Percentiles rank a stretch among this genome's conserved stretches.
These are phyloP conservation scores for Ilyonectria sp. DNA, from an alignment of 2,329 filamentous ascomycete genomes.

Conservation along the genomic window DNA sequence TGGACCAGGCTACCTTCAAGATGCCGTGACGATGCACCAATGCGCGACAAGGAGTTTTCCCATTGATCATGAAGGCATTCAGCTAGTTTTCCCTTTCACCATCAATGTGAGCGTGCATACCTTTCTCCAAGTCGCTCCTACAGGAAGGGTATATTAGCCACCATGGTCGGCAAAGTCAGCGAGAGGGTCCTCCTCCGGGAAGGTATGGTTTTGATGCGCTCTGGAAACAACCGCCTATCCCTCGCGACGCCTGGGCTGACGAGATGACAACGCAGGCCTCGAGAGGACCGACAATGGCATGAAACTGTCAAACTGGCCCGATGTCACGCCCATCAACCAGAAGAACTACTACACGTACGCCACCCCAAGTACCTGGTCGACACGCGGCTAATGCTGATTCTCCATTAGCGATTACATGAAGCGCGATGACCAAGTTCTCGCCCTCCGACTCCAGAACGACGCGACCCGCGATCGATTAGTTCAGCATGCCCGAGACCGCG, in stretches of 20 bases:
- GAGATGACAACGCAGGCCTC: conserved; percentile 73
- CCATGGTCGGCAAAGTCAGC: conserved; percentile 76
- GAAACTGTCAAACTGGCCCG: conserved; percentile 94
- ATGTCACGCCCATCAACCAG: conserved; percentile 94
- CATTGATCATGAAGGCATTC: conserved; percentile 40
- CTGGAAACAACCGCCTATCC: conserved; percentile 23
- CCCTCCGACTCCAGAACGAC: conserved; percentile 89
- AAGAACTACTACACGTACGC: conserved; percentile 98
- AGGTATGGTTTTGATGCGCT: conserved; percentile 57
- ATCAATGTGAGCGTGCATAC: conserved; percentile 43
- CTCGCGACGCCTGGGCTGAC: conserved; percentile 45
- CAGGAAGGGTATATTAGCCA: conserved; percentile 42
- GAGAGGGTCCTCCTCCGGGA: conserved; percentile 75
- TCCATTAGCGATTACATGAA: conserved; percentile 90
- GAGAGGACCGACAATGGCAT: conserved; percentile 99
- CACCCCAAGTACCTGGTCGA: conserved; percentile 1
- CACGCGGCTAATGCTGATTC: conserved; percentile 34
- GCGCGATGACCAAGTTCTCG: conserved; percentile 95
- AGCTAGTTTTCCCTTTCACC: conserved; percentile 35
- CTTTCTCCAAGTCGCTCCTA: conserved; percentile 26
- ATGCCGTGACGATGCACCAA: conserved; percentile 40
- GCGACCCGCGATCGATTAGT: conserved; percentile 87
- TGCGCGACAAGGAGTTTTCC: conserved; percentile 48
- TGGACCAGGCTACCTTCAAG: conserved; percentile 27
- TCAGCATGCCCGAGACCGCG: conserved; percentile 88